Base-by-base conservation (phyloP, 441 rosid species). In the Dalechampia spathulata region DNA sequence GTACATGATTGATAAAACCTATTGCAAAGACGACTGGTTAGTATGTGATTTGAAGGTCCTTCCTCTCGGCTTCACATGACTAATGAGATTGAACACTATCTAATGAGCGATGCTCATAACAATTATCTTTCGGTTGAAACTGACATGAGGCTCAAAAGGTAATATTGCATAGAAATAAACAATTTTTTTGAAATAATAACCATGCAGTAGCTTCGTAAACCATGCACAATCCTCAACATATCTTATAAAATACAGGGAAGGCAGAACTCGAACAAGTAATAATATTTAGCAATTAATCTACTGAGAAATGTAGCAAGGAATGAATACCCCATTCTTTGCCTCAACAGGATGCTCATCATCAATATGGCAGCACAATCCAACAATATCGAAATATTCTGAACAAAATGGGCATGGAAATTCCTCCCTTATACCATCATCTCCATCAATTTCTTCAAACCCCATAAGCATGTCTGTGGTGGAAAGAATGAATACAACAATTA, bases 361-460 rank as follows among this genome's bases (percentile, higher is more conserved):
- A 55, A 93, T 89, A 82, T 89, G 99, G 66, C 95, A 85, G 68
- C 97, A 93, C 70, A 89, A 76, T 43, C 97, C 92, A 37, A 80
- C 87, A 27, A 87, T 93, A 71, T 89, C 97, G 52, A 83, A 93
- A 64, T 78, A 80, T 55, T 89, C 90, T 10, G 96, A 79, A 59
- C 99, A 92, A 74, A 93, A 93, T 21, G 99, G 97, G 68, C 99
- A 93, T 26, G 90, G 82, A 68, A 85, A 93, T 75, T 92, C 98
- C 74, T 88, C 98, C 71, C 86, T 77, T 63, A 83, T 68, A 66
- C 86, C 95, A 71, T 83, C 92, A 68, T 92, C 99, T 47, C 81
- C 97, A 61, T 86, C 96, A 13, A 79, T 60, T 66, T 92, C 96
- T 74, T 92, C 99, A 64, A 85, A 81, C 48, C 83, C 88, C 85